Evolutionary conservation across 805 yeast genomes (phyloP).

Genomic region (Cyberlindnera saturnus): DNA sequence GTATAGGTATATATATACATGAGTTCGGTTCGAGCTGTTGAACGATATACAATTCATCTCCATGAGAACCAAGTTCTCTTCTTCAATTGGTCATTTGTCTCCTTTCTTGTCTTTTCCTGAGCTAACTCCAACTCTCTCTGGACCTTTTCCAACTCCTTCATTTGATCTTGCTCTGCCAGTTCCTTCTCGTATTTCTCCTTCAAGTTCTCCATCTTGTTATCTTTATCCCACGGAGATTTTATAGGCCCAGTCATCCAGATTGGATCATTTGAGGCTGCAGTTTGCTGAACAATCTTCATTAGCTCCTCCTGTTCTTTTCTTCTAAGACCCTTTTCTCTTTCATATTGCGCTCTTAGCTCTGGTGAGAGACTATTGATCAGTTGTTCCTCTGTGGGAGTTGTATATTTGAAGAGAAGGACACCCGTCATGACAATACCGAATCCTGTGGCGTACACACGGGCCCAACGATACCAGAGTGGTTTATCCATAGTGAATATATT

Average conservation of each 20-base stretch:
- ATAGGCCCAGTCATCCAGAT: conserved; percentile 78
- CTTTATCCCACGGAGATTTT: conserved; percentile 57
- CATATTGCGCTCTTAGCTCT: conserved; percentile 72
- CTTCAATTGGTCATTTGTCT: conserved; percentile 27
- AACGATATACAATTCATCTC: conserved; percentile 11
- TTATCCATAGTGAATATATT: conserved; percentile 15
- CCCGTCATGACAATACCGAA: conserved; percentile 70
- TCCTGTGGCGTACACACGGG: conserved; percentile 51
- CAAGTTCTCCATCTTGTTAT: conserved; percentile 29
- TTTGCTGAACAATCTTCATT: conserved; percentile 58
- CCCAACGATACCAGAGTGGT: conserved; percentile 56
- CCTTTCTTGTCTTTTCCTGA: conserved; percentile 20
- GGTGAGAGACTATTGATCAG: conserved; percentile 72
- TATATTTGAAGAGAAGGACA: conserved; percentile 59
- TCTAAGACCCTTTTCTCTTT: conserved; percentile 53
- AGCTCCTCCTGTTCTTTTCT: conserved; percentile 63
- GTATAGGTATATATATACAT: no score
- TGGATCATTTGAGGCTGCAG: conserved; percentile 67
- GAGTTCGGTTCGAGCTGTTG: no score
- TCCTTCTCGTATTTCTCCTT: conserved; percentile 43
- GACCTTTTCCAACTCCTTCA: conserved; percentile 35
- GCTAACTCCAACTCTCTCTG: conserved; percentile 34
- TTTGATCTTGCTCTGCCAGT: conserved; percentile 36
- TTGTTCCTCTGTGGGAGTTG: conserved; percentile 84
- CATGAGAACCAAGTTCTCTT: conserved; percentile 29